Conservation (phyloP, 2,329 filamentous ascomycete species). For the Calonectria ilicicola region DNA sequence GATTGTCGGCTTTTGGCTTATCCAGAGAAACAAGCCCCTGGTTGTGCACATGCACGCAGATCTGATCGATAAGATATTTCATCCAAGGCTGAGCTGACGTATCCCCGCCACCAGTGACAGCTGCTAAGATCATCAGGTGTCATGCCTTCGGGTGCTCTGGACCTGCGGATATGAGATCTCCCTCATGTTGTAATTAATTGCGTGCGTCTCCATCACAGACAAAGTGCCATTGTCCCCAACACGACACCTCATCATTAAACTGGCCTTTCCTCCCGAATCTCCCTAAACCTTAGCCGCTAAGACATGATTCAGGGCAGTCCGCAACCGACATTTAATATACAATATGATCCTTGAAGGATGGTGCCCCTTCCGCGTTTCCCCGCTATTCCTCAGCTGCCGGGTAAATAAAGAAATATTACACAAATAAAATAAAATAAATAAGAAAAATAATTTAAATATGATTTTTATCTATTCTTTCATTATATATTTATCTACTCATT, state of each 20-base stretch:
- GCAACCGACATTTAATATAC: background rate
- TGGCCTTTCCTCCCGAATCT: background rate
- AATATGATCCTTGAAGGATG: too few relatives aligned
- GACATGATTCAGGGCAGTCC: background rate
- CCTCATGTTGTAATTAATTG: background rate
- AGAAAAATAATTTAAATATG: too few relatives aligned
- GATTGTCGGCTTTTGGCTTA: background rate
- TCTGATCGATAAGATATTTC: constrained; percentile 45
- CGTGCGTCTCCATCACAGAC: background rate
- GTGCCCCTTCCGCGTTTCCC: too few relatives aligned
- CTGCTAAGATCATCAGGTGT: too few relatives aligned
- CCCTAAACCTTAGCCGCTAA: background rate
- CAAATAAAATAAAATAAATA: too few relatives aligned
- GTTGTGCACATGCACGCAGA: constrained; percentile 38
- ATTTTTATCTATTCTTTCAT: too few relatives aligned
- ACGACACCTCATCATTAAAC: background rate
- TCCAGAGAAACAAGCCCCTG: constrained; percentile 30
- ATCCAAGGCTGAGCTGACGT: background rate
- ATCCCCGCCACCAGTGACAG: background rate
- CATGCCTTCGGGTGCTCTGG: background rate
- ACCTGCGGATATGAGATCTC: too few relatives aligned
- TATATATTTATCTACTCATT: too few relatives aligned
- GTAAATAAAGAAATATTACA: too few relatives aligned
- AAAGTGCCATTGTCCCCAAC: background rate
- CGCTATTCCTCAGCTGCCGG: too few relatives aligned